Evolutionary conservation across 352 stramenopile genomes (phyloP), one percentile per base, ranked within the genome.

Genomic region (Pythium folliculosum): DNA sequence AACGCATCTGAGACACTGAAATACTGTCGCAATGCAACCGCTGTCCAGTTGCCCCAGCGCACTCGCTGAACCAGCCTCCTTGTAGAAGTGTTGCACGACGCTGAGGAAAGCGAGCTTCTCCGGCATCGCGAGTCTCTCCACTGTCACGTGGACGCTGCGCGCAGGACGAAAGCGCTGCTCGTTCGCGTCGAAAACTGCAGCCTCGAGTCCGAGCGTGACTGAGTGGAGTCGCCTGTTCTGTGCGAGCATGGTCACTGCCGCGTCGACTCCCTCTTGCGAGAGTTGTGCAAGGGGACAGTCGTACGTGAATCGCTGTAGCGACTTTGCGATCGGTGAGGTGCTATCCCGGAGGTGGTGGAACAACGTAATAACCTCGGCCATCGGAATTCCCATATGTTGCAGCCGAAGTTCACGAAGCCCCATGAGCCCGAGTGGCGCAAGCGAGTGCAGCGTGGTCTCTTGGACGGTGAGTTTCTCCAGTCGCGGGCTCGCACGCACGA

Each of bases 61-160:
- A 49, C 49, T 8, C 1, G 7, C 12, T 6, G 56, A n/a, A n/a
- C n/a, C n/a, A n/a, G n/a, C 14, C n/a, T 38, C 16, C 19, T 19
- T 30, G 25, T 44, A n/a, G 32, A 47, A 40, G 5, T 38, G n/a
- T 2, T 50, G 12, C 16, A 65, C 32, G 21, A 48, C 47, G 19
- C 44, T 65, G n/a, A 65, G 45, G 17, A 65, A 57, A 21, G 58
- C 45, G 7, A 65, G 4, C 17, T 57, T 65, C 19, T 1, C n/a
- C 3, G 47, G 30, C 2, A 57, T 8, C 21, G 30, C 45, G 6
- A 52, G 40, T 6, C 7, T 23, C 23, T 56, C 58, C 5, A 54
- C 6, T 2, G 21, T 25, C 37, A 62, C 55, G 40, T 19, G 6
- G 3, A 52, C 23, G 10, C 9, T 23, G 51, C 14, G 32, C 37